Conservation (phyloP, 106 monocot genomes). For the Narthecium ossifragum region DNA sequence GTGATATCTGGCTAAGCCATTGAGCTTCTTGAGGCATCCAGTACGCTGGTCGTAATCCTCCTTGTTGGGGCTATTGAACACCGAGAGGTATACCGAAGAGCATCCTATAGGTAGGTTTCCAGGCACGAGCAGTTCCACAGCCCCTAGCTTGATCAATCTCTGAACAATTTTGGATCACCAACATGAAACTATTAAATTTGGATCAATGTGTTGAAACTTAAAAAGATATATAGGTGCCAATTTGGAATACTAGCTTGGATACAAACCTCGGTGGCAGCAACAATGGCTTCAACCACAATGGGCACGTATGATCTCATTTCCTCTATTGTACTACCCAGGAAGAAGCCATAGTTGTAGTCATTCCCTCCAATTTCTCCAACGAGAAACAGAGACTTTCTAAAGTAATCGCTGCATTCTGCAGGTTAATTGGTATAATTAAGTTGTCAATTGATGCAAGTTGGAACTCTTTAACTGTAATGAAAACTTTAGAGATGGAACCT, state of each 20-base stretch:
- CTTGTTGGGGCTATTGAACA: slow-evolving; percentile 5
- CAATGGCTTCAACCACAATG: slow-evolving; percentile 22
- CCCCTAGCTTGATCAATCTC: slow-evolving; percentile 30
- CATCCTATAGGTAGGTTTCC: slow-evolving; percentile 34
- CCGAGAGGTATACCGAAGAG: slow-evolving; percentile 15
- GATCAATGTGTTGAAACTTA: not conserved
- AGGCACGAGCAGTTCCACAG: slow-evolving; percentile 22
- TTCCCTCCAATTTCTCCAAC: slow-evolving; percentile 13
- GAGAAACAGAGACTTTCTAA: not conserved
- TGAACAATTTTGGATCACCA: slow-evolving; percentile 12
- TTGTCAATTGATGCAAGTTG: not conserved
- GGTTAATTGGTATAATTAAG: not conserved
- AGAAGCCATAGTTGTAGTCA: slow-evolving; percentile 8
- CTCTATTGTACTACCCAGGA: slow-evolving; percentile 6
- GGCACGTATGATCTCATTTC: slow-evolving; percentile 18
- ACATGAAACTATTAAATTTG: no score
- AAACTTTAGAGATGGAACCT: no score
- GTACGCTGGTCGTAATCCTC: slow-evolving; percentile 18
- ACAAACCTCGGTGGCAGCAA: slow-evolving; percentile 18
- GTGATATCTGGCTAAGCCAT: slow-evolving; percentile 27
- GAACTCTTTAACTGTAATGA: not conserved
- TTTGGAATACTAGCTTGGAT: not conserved
- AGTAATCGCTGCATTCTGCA: not conserved
- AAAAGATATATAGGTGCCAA: not conserved
- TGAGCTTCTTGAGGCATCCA: slow-evolving; percentile 35